Percentiles rank a stretch among this genome's conserved stretches.
These are phyloP conservation scores for Nicotiana undulata DNA, from an alignment of 257 asterid genomes.

Conservation along the genomic window DNA sequence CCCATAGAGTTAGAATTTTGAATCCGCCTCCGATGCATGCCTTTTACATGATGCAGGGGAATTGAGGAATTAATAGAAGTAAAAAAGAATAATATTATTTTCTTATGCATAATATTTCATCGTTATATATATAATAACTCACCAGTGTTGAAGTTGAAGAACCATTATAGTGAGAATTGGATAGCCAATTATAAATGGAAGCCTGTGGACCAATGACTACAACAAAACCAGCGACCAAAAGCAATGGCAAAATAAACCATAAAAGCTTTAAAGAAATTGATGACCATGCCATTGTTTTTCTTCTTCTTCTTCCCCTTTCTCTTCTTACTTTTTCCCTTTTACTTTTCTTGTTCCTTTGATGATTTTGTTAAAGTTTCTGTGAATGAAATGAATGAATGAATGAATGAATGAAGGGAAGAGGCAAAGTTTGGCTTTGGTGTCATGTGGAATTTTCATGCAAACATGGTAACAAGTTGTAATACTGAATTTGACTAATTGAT, in stretches of 20 bases:
- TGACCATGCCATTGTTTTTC: slow-evolving; percentile 24
- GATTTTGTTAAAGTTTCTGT: background rate
- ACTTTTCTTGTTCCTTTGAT: background rate
- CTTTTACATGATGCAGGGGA: too few species aligned
- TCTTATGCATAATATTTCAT: background rate
- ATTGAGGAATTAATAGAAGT: background rate
- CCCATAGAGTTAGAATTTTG: too few species aligned
- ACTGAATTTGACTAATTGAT: background rate
- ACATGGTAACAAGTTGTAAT: background rate
- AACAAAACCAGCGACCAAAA: slow-evolving; percentile 30
- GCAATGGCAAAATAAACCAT: slow-evolving; percentile 38
- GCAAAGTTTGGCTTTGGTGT: background rate
- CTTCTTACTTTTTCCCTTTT: slow-evolving; percentile 14
- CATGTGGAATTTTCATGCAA: background rate
- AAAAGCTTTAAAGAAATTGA: slow-evolving; percentile 32
- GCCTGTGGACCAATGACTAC: slow-evolving; percentile 20
- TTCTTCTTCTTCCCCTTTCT: slow-evolving; percentile 17
- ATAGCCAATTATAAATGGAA: slow-evolving; percentile 12
- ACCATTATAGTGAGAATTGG: slow-evolving; percentile 4
- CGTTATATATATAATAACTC: background rate
- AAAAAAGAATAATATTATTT: background rate
- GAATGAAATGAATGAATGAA: background rate
- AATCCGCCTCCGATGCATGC: too few species aligned
- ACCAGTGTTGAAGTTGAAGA: background rate
- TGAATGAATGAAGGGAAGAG: background rate